Evolutionary conservation across 106 monocot genomes (phyloP).

Genomic region (Chionographis japonica): DNA sequence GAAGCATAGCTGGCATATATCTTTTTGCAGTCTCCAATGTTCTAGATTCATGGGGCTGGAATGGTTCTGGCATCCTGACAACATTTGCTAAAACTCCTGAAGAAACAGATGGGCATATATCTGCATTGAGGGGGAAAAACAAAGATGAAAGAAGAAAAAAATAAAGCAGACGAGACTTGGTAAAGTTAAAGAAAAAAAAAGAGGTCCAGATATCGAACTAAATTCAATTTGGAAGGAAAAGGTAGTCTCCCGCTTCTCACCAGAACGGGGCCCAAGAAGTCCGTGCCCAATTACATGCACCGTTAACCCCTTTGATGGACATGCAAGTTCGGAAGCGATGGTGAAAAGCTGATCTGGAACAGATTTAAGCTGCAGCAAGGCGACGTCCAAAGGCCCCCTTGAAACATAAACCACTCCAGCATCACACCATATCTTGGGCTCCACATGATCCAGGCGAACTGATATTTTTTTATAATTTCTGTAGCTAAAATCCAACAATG

Average conservation of each 20-base stretch:
- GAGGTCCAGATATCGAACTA: neutral
- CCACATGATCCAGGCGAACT: conserved; percentile 54
- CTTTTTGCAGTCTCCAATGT: conserved; percentile 11
- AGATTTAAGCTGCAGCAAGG: conserved; percentile 73
- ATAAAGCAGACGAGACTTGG: neutral
- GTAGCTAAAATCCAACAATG: conserved; percentile 19
- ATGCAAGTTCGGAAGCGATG: conserved; percentile 45
- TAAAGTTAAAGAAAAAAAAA: neutral
- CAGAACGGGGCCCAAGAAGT: conserved; percentile 80
- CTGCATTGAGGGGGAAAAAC: conserved; percentile 26
- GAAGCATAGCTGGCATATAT: conserved; percentile 65
- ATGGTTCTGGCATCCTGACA: conserved; percentile 25
- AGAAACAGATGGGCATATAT: conserved; percentile 51
- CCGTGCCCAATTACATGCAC: conserved; percentile 91
- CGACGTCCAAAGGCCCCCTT: conserved; percentile 86
- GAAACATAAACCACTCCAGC: conserved; percentile 82
- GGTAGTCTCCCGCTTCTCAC: conserved; percentile 19
- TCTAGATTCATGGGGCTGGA: conserved; percentile 5
- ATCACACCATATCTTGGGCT: conserved; percentile 47
- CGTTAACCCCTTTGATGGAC: conserved; percentile 39
- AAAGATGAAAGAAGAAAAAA: neutral
- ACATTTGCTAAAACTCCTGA: conserved; percentile 74
- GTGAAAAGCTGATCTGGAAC: conserved; percentile 38
- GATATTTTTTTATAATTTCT: conserved; percentile 43
- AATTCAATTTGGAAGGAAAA: neutral